phyloP scores from a whole-genome alignment of 2,329 filamentous ascomycete species.

The Scedosporium apiospermum region DNA sequence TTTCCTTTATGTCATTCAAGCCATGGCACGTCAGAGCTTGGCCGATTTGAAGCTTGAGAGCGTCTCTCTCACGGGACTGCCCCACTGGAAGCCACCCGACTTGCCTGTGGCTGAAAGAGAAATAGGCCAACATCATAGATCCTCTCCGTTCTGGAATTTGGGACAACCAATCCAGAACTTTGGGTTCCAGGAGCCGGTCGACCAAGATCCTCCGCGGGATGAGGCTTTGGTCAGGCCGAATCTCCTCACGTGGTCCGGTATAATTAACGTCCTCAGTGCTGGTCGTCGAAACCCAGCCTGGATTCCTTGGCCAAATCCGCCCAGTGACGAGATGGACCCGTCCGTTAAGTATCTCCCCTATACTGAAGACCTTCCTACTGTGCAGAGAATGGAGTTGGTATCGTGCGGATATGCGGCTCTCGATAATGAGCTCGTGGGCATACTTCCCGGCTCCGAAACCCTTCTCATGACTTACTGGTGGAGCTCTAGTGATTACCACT shows the following conservation, averaged over 20 bases:
- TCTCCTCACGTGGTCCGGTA: not conserved
- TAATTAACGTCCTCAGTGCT: not conserved
- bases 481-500: not conserved
- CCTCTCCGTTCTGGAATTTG: no score
- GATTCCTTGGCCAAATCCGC: no score
- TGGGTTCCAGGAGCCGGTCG: no score
- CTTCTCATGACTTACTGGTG: no score
- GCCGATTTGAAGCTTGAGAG: conserved; percentile 50
- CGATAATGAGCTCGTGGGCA: not conserved
- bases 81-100: no score
- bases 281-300: not conserved
- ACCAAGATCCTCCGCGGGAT: no score
- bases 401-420: not conserved
- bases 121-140: no score
- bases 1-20: conserved; percentile 39
- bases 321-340: no score
- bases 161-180: no score
- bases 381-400: not conserved
- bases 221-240: conserved; percentile 11
- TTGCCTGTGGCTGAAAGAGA: no score
- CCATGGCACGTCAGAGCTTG: conserved; percentile 36
- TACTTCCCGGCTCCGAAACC: no score
- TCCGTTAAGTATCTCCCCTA: not conserved
- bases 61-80: conserved; percentile 48
- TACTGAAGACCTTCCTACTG: not conserved